Conservation (phyloP, 106 monocot species). For the Dendrobium nobile region DNA sequence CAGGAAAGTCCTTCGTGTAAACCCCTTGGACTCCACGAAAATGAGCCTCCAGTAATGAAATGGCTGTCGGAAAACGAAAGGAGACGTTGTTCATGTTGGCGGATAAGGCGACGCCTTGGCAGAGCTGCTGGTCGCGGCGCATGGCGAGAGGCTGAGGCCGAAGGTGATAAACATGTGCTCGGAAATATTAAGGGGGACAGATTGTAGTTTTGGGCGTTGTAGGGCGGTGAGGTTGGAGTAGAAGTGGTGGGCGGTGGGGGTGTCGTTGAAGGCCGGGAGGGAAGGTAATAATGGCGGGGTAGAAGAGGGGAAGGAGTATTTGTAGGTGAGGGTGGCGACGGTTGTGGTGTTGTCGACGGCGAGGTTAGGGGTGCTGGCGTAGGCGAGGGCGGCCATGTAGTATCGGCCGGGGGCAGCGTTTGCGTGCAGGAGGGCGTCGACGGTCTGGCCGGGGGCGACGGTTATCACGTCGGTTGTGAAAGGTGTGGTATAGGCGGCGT, state of each 20-base stretch:
- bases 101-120: conserved; percentile 17
- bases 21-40: conserved; percentile 13
- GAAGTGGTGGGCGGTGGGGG: conserved; percentile 55
- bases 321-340: conserved; percentile 43
- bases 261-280: conserved; percentile 54
- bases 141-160: conserved; percentile 39
- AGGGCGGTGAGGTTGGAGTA: conserved; percentile 38
- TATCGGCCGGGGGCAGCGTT: conserved; percentile 42
- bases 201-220: background rate
- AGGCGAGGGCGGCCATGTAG: conserved; percentile 63
- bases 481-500: conserved; percentile 64
- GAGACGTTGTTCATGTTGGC: conserved; percentile 76
- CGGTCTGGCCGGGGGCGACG: conserved; percentile 71
- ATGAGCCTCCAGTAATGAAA: conserved; percentile 55
- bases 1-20: conserved; percentile 58
- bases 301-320: background rate
- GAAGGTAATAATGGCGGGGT: conserved; percentile 32
- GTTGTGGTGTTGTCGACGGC: conserved; percentile 50
- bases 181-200: conserved; percentile 50
- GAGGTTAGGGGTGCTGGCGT: conserved; percentile 15
- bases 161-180: conserved; percentile 60
- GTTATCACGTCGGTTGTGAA: conserved; percentile 59
- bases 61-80: conserved; percentile 35
- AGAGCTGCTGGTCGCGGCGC: conserved; percentile 23
- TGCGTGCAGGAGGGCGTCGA: conserved; percentile 67